A percentile compares a stretch with the other conserved stretches of the same genome.
Evolutionary conservation across 2,329 filamentous ascomycete genomes (phyloP).

Genomic region (Ceratocystis eucalypticola): DNA sequence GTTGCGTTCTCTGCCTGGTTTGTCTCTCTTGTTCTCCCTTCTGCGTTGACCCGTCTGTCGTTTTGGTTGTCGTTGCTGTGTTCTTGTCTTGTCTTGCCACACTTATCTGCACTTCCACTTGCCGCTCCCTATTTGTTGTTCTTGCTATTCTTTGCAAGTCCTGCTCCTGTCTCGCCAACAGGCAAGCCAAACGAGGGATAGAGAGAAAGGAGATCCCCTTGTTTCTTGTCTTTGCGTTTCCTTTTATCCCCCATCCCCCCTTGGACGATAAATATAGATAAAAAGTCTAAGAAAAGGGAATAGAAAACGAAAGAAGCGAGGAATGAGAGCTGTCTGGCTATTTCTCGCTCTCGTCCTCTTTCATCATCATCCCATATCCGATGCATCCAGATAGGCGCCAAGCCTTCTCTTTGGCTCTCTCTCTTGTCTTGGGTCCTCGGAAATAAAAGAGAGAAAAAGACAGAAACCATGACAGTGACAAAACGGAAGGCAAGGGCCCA

Average conservation of each 20-base stretch:
- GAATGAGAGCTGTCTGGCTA: neutral
- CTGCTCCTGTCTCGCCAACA: neutral
- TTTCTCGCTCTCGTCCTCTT: neutral
- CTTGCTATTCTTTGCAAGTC: neutral
- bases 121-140: neutral
- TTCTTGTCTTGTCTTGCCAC: neutral
- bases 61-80: neutral
- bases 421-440: neutral
- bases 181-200: neutral
- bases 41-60: neutral
- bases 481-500: neutral
- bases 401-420: neutral
- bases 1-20: neutral
- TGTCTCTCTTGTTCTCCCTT: neutral
- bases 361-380: neutral
- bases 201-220: neutral
- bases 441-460: neutral
- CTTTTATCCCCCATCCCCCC: neutral
- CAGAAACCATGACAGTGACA: neutral
- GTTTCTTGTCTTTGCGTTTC: neutral
- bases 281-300: neutral
- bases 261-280: neutral
- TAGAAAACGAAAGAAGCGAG: neutral
- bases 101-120: too few species aligned
- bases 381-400: neutral